These are phyloP conservation scores for Drechslera avenae DNA, from an alignment of 2,329 filamentous ascomycete genomes.

Conservation along the genomic window DNA sequence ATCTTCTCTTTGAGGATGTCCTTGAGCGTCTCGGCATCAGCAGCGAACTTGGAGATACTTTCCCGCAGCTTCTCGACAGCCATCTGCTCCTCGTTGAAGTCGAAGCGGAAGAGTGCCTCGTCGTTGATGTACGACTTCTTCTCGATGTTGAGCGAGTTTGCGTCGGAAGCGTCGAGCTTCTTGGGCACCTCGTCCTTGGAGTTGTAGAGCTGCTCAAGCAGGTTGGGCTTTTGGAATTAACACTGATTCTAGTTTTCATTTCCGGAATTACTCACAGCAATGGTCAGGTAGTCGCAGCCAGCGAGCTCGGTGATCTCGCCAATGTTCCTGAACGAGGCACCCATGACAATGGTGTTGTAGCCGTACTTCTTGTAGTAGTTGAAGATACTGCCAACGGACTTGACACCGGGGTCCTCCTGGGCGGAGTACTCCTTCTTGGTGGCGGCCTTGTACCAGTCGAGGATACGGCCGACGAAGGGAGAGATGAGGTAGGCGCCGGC, in stretches of 20 bases:
- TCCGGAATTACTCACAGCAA: constrained; percentile 69
- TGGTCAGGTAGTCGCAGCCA: constrained; percentile 98
- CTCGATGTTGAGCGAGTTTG: constrained; percentile 72
- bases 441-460: constrained; percentile 98
- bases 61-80: constrained; percentile 98
- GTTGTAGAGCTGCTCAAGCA: constrained; percentile 93
- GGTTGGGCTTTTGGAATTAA: constrained; percentile 68
- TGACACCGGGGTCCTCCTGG: constrained; percentile 93
- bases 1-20: constrained; percentile 89
- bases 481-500: constrained; percentile 97
- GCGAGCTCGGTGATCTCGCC: constrained; percentile 98
- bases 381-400: constrained; percentile 91
- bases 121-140: constrained; percentile 91
- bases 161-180: constrained; percentile 81
- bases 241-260: neutral
- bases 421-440: constrained; percentile 92
- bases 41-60: constrained; percentile 99
- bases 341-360: constrained; percentile 99
- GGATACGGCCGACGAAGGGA: constrained; percentile 97
- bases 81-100: constrained; percentile 99
- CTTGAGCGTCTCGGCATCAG: constrained; percentile 94
- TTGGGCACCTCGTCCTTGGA: constrained; percentile 79
- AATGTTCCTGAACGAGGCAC: constrained; percentile 93
- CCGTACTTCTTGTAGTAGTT: constrained; percentile 99
- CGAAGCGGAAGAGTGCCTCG: constrained; percentile 93